Evolutionary conservation across 2,329 filamentous ascomycete species (phyloP).

Genomic region (Hymenoscyphus albidus): DNA sequence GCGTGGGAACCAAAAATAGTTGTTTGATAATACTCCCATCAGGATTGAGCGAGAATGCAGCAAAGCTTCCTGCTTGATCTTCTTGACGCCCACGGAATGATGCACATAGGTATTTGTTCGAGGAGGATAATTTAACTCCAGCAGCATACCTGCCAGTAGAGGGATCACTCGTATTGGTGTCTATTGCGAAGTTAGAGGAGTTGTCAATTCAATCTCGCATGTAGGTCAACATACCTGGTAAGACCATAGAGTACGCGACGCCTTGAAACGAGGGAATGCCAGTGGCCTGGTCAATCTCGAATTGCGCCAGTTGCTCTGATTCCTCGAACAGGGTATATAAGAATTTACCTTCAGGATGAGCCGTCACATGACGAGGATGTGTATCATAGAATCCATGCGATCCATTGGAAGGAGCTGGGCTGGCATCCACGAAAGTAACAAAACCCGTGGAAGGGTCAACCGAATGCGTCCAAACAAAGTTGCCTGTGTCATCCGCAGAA

Average conservation of each 20-base stretch:
- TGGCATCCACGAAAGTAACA: conserved; percentile 13
- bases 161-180: conserved; percentile 13
- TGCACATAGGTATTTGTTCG: conserved; percentile 33
- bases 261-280: conserved; percentile 15
- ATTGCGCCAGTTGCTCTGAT: conserved; percentile 41
- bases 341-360: conserved; percentile 28
- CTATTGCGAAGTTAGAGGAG: background rate
- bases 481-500: conserved; percentile 45
- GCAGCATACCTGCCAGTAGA: conserved; percentile 27
- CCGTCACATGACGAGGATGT: conserved; percentile 30
- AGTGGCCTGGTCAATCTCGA: conserved; percentile 22
- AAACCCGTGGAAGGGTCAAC: conserved; percentile 19
- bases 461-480: conserved; percentile 39
- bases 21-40: conserved; percentile 5
- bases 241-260: conserved; percentile 17
- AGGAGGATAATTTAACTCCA: conserved; percentile 33
- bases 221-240: conserved; percentile 13
- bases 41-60: conserved; percentile 6
- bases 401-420: conserved; percentile 19
- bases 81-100: conserved; percentile 20
- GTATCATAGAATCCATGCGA: too few species aligned
- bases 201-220: background rate
- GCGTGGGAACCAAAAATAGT: conserved; percentile 7
- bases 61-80: conserved; percentile 8
- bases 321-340: conserved; percentile 47